Conservation (phyloP, 495 filamentous ascomycete genomes). For the Penicillium canescens region DNA sequence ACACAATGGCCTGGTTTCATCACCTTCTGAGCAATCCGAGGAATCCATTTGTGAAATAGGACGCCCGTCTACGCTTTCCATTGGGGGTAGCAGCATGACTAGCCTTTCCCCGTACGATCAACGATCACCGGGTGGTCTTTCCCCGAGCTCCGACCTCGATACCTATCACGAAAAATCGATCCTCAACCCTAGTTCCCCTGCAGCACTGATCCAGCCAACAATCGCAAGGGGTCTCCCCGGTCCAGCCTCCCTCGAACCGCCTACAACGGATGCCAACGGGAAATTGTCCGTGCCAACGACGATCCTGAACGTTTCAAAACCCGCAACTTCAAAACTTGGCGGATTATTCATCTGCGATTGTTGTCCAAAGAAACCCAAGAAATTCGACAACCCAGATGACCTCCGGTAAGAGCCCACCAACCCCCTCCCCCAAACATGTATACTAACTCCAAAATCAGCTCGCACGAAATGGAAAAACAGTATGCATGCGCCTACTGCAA, state of each 20-base stretch:
- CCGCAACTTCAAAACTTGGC: constrained; percentile 33
- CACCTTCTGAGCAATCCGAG: too few relatives aligned
- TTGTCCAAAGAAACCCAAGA: constrained; percentile 98
- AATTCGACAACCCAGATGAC: constrained; percentile 86
- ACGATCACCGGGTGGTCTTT: constrained; percentile 71
- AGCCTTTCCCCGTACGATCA: constrained; percentile 72
- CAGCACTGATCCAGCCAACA: constrained; percentile 36
- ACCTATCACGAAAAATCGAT: constrained; percentile 42
- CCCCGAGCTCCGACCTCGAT: constrained; percentile 60
- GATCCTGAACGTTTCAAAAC: constrained; percentile 30
- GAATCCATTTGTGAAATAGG: too few relatives aligned
- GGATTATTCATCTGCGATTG: constrained; percentile 85
- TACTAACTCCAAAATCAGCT: constrained; percentile 34
- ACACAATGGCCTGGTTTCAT: too few relatives aligned
- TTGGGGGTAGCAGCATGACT: constrained; percentile 69
- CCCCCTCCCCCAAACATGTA: not conserved
- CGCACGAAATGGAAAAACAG: constrained; percentile 94
- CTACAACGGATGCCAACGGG: constrained; percentile 30
- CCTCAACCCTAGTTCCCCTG: constrained; percentile 61
- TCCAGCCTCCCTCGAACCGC: constrained; percentile 29
- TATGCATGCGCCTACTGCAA: constrained; percentile 89
- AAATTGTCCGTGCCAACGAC: constrained; percentile 44
- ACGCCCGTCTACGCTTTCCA: constrained; percentile 68
- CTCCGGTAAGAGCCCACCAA: constrained; percentile 66
- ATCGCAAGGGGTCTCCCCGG: constrained; percentile 17